Conservation (phyloP, 2,329 filamentous ascomycete genomes). For the Neopestalotiopsis rosae region DNA sequence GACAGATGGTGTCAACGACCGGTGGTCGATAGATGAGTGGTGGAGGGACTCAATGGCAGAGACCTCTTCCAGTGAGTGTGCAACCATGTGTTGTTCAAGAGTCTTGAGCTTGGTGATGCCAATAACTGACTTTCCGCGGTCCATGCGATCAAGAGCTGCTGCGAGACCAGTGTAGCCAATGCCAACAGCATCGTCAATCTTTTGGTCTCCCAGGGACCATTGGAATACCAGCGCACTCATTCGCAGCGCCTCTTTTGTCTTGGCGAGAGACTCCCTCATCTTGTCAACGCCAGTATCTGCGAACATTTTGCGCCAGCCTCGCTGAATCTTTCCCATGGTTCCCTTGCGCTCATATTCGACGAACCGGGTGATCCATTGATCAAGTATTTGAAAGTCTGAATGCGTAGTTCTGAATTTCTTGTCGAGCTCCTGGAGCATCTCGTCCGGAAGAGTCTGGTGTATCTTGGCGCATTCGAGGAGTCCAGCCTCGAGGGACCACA, state of each 20-base stretch:
- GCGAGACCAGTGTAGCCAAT: constrained; percentile 72
- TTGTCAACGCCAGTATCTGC: constrained; percentile 66
- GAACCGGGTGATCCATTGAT: constrained; percentile 66
- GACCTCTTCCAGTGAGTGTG: constrained; percentile 26
- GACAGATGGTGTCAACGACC: constrained; percentile 15
- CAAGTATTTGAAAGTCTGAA: constrained; percentile 66
- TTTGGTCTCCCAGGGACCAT: constrained; percentile 65
- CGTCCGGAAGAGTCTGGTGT: constrained; percentile 59
- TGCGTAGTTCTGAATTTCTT: constrained; percentile 67
- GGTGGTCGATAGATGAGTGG: not conserved
- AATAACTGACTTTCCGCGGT: constrained; percentile 33
- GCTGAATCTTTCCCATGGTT: constrained; percentile 63
- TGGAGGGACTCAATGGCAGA: constrained; percentile 15
- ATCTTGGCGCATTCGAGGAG: constrained; percentile 58
- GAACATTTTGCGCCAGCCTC: constrained; percentile 68
- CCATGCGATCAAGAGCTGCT: constrained; percentile 64
- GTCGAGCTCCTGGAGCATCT: constrained; percentile 68
- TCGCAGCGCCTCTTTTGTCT: constrained; percentile 64
- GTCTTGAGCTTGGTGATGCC: constrained; percentile 35
- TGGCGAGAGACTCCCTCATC: constrained; percentile 60
- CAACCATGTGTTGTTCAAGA: constrained; percentile 26
- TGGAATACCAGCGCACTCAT: constrained; percentile 70
- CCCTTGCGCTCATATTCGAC: constrained; percentile 68
- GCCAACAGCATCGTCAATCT: constrained; percentile 64
- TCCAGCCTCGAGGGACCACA: constrained; percentile 73